Conservation (phyloP, 805 yeast species). For the Wickerhamiella spandovensis region DNA sequence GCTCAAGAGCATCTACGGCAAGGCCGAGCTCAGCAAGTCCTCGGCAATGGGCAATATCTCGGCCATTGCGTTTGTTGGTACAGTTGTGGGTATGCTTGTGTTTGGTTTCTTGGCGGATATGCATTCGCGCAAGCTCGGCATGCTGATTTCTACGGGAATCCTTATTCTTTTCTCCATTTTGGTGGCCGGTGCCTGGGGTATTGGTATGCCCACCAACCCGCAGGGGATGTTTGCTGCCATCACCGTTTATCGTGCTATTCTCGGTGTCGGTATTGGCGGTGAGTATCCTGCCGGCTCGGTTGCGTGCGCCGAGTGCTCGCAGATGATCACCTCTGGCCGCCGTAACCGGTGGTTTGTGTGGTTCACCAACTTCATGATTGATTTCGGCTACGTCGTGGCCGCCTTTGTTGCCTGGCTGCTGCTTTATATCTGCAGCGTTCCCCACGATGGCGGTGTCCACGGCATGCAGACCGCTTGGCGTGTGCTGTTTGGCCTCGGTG, state of each 20-base stretch:
- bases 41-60: slow-evolving; percentile 67
- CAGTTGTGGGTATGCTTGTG: slow-evolving; percentile 68
- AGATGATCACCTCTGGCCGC: slow-evolving; percentile 60
- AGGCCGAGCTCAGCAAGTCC: slow-evolving; percentile 40
- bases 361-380: slow-evolving; percentile 85
- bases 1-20: slow-evolving; percentile 51
- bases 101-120: slow-evolving; percentile 78
- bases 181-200: slow-evolving; percentile 83
- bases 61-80: slow-evolving; percentile 84
- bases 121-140: slow-evolving; percentile 67
- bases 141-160: slow-evolving; percentile 64
- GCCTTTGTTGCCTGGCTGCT: slow-evolving; percentile 78
- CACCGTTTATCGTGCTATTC: slow-evolving; percentile 71
- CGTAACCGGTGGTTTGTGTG: slow-evolving; percentile 82
- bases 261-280: slow-evolving; percentile 89
- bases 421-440: slow-evolving; percentile 60
- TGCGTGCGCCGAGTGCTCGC: slow-evolving; percentile 85
- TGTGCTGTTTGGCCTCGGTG: slow-evolving; percentile 79
- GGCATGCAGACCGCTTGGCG: slow-evolving; percentile 85
- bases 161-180: slow-evolving; percentile 67
- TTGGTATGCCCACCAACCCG: slow-evolving; percentile 37
- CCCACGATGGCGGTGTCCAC: slow-evolving; percentile 23
- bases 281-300: slow-evolving; percentile 92
- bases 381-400: slow-evolving; percentile 68
- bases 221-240: slow-evolving; percentile 73